phyloP scores from a whole-genome alignment of 1,284 basidiomycete species.

The Trametes versicolor region DNA sequence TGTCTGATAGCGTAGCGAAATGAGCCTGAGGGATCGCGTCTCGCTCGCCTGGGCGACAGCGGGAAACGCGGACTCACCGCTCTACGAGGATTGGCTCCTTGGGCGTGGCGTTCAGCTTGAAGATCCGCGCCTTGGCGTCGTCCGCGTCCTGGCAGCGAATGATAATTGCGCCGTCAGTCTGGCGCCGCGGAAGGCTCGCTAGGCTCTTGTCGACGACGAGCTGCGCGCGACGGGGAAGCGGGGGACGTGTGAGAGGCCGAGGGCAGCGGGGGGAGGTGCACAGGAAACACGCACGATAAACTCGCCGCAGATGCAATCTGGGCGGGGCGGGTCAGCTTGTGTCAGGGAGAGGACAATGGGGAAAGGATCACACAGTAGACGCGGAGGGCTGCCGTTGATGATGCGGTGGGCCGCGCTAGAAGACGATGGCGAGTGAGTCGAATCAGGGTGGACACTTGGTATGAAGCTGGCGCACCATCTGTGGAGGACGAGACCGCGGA shows the following conservation, averaged over 20 bases:
- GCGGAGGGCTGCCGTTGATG: slow-evolving; percentile 77
- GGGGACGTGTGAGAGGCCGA: slow-evolving; percentile 23
- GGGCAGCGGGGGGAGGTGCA: slow-evolving; percentile 4
- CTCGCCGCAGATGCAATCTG: slow-evolving; percentile 88
- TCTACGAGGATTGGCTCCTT: slow-evolving; percentile 76
- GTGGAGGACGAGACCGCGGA: slow-evolving; percentile 84
- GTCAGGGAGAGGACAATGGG: slow-evolving; percentile 5
- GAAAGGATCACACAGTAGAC: slow-evolving; percentile 73
- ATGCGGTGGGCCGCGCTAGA: slow-evolving; percentile 80
- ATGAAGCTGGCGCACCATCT: slow-evolving; percentile 64
- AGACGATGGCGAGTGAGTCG: slow-evolving; percentile 27
- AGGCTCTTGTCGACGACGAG: slow-evolving; percentile 85
- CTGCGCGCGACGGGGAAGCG: slow-evolving; percentile 50
- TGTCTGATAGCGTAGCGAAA: slow-evolving; percentile 49
- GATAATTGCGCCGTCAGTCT: slow-evolving; percentile 78
- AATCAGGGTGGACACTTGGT: slow-evolving; percentile 16
- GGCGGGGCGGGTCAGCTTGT: slow-evolving; percentile 14
- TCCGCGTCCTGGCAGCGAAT: slow-evolving; percentile 72
- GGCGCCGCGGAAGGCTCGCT: slow-evolving; percentile 71
- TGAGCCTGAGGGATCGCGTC: slow-evolving; percentile 4
- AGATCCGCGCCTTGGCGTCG: slow-evolving; percentile 68
- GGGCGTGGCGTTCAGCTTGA: slow-evolving; percentile 78
- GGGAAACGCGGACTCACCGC: slow-evolving; percentile 57
- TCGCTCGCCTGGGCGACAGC: slow-evolving; percentile 1
- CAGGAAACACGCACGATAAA: slow-evolving; percentile 69